Conservation (phyloP, 352 stramenopile genomes). For the Phytophthora boehmeriae region DNA sequence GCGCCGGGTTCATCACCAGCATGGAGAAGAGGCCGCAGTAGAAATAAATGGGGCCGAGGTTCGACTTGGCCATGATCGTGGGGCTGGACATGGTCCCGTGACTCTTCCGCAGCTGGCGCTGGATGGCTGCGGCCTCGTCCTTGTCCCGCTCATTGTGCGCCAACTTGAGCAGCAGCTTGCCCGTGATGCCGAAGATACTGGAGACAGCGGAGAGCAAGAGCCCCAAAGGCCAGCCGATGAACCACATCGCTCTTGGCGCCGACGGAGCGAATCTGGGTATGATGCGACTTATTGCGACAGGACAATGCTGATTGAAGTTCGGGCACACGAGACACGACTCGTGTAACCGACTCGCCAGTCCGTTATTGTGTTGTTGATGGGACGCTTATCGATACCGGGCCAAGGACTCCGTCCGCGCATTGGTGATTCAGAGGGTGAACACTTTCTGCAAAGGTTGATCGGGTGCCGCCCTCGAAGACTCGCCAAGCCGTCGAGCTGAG, state of each 20-base stretch:
- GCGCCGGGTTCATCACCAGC: slow-evolving; percentile 74
- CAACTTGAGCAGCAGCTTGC: slow-evolving; percentile 84
- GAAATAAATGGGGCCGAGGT: slow-evolving; percentile 69
- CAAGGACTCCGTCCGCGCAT: too few relatives aligned
- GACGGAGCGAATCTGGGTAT: neutral
- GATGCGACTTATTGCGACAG: slow-evolving; percentile 6
- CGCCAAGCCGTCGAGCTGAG: too few relatives aligned
- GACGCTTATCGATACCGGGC: too few relatives aligned
- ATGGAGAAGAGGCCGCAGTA: slow-evolving; percentile 74
- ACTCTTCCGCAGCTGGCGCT: slow-evolving; percentile 28
- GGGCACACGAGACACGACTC: too few relatives aligned
- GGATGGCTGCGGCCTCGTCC: slow-evolving; percentile 47
- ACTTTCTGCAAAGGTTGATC: too few relatives aligned
- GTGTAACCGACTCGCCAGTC: too few relatives aligned
- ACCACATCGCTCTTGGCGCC: slow-evolving; percentile 17
- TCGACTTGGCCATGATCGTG: slow-evolving; percentile 23
- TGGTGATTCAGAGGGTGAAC: too few relatives aligned
- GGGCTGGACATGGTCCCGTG: slow-evolving; percentile 22
- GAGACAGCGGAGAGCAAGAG: slow-evolving; percentile 77
- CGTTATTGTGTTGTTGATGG: too few relatives aligned
- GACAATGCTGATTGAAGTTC: too few relatives aligned
- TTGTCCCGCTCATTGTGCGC: slow-evolving; percentile 73
- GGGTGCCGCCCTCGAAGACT: too few relatives aligned
- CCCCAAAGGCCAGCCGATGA: slow-evolving; percentile 79
- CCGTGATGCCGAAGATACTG: slow-evolving; percentile 80